These are phyloP conservation scores for Casuarina cunninghamiana DNA, from an alignment of 306 rosid species.

Conservation along the genomic window DNA sequence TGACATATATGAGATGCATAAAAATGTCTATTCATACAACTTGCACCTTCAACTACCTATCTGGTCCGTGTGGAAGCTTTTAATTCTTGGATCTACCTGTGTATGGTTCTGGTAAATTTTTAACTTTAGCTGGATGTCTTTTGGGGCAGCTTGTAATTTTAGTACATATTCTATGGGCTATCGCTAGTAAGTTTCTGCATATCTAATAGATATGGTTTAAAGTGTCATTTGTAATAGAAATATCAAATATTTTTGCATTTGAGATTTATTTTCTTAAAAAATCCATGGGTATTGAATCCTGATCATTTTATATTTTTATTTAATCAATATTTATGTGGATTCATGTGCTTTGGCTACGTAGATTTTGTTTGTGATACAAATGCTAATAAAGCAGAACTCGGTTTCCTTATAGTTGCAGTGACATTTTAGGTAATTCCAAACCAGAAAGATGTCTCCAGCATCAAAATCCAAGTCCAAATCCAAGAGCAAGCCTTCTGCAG, in stretches of 20 bases:
- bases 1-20: no score
- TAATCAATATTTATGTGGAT: background rate
- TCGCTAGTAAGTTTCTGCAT: background rate
- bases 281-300: background rate
- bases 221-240: background rate
- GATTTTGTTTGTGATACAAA: background rate
- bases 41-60: background rate
- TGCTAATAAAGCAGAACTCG: background rate
- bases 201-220: background rate
- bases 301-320: background rate
- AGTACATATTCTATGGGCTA: background rate
- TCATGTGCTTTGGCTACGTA: background rate
- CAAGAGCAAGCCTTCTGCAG: conserved; percentile 44
- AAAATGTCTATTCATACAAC: background rate
- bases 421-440: background rate
- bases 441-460: conserved; percentile 64
- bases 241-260: background rate
- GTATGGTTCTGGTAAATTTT: background rate
- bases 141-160: background rate
- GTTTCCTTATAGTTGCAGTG: background rate
- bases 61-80: background rate
- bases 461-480: conserved; percentile 71
- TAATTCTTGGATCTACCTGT: background rate
- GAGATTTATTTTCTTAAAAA: background rate
- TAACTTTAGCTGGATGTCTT: background rate